A percentile compares a stretch with the other conserved stretches of the same genome.
These are phyloP conservation scores for Lindgomyces ingoldianus DNA, from an alignment of 495 filamentous ascomycete genomes.

Conservation along the genomic window DNA sequence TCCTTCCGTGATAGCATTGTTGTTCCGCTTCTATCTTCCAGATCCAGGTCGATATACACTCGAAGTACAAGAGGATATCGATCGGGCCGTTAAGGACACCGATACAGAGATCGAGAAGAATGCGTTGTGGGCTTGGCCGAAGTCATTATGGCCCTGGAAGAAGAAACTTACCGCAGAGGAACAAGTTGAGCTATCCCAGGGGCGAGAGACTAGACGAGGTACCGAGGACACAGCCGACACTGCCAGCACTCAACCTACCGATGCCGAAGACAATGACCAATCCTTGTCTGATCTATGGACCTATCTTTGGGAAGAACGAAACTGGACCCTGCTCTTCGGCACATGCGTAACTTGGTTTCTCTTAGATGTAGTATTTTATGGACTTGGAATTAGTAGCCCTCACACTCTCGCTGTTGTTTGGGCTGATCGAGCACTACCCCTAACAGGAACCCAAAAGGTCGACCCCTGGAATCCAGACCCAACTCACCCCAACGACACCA, in stretches of 20 bases:
- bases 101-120: not conserved
- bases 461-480: conserved; percentile 34
- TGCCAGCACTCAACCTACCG: not conserved
- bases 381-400: conserved; percentile 53
- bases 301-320: conserved; percentile 55
- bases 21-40: conserved; percentile 62
- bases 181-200: not conserved
- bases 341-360: conserved; percentile 55
- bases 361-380: conserved; percentile 60
- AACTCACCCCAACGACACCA: conserved; percentile 15
- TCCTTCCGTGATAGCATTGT: conserved; percentile 60
- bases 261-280: conserved; percentile 45
- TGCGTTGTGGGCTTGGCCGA: not conserved
- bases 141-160: not conserved
- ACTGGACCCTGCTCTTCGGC: conserved; percentile 55
- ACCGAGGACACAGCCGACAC: not conserved
- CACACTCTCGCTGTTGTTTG: conserved; percentile 34
- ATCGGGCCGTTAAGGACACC: conserved; percentile 17
- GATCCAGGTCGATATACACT: conserved; percentile 58
- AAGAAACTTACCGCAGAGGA: not conserved
- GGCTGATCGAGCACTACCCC: conserved; percentile 1
- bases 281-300: conserved; percentile 49
- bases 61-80: conserved; percentile 14
- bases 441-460: not conserved
- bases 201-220: not conserved